A percentile compares a stretch with the other conserved stretches of the same genome.
Evolutionary conservation across 1,284 basidiomycete species (phyloP).

Genomic region (Takashimella tepidaria): DNA sequence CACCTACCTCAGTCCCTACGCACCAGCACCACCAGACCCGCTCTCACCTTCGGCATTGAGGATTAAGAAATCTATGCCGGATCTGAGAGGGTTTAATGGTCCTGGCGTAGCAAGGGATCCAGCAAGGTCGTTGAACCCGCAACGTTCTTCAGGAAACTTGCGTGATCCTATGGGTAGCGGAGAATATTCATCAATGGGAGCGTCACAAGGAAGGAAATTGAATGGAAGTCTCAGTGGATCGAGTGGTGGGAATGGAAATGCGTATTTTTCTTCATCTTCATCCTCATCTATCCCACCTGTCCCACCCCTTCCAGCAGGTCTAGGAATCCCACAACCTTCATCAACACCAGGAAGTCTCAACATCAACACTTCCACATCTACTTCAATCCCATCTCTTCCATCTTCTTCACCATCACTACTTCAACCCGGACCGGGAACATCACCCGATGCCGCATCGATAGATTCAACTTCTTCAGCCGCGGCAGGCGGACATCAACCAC

Average conservation of each 20-base stretch:
- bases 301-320: constrained; percentile 31
- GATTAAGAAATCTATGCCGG: constrained; percentile 92
- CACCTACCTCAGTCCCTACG: constrained; percentile 41
- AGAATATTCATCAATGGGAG: constrained; percentile 40
- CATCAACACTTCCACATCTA: no score
- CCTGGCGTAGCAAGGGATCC: constrained; percentile 69
- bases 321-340: constrained; percentile 6
- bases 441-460: constrained; percentile 1
- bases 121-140: constrained; percentile 69
- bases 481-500: constrained; percentile 14
- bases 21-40: constrained; percentile 49
- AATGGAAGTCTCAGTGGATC: constrained; percentile 14
- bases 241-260: constrained; percentile 8
- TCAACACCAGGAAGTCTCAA: constrained; percentile 10
- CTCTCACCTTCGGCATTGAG: constrained; percentile 58
- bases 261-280: not conserved
- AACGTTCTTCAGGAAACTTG: constrained; percentile 84
- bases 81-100: constrained; percentile 49
- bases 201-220: constrained; percentile 23
- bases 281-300: constrained; percentile 28
- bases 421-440: not conserved
- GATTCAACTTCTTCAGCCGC: not conserved
- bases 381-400: constrained; percentile 2
- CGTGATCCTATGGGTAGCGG: constrained; percentile 77
- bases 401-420: constrained; percentile 1